Conservation (phyloP, 176 grass and related monocot genomes). For the Ampelocalamus luodianensis region DNA sequence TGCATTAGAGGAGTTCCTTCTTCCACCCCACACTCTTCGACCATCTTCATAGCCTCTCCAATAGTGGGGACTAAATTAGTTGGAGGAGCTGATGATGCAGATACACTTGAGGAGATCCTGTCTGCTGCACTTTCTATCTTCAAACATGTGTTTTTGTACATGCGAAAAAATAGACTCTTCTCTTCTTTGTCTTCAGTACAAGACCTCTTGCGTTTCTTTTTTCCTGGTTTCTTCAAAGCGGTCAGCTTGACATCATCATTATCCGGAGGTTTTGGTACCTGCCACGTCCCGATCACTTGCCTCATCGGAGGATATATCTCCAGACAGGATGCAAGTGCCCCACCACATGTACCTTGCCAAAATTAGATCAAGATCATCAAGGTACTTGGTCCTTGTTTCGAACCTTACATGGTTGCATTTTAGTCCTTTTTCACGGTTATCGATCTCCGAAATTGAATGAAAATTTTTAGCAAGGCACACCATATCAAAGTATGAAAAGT, state of each 20-base stretch:
- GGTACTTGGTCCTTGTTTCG: neutral
- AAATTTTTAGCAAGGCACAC: neutral
- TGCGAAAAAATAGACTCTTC: neutral
- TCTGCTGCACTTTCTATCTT: neutral
- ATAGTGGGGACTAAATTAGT: neutral
- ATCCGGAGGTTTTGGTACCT: neutral
- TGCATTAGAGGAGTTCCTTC: constrained; percentile 15
- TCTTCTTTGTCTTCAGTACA: neutral
- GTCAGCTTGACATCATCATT: neutral
- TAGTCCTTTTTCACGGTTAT: neutral
- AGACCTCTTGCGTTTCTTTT: neutral
- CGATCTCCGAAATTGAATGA: neutral
- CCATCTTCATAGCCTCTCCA: neutral
- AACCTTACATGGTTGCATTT: constrained; percentile 24
- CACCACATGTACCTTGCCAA: neutral
- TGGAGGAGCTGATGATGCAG: neutral
- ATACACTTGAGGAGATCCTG: neutral
- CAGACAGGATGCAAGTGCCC: neutral
- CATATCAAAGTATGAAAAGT: neutral
- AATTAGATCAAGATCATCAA: neutral
- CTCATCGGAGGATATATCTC: neutral
- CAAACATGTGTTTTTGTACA: neutral
- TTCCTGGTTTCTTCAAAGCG: neutral
- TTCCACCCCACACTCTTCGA: neutral
- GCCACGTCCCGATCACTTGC: neutral